Evolutionary conservation across 1,284 basidiomycete species (phyloP).

Genomic region (Porodaedalea pini): DNA sequence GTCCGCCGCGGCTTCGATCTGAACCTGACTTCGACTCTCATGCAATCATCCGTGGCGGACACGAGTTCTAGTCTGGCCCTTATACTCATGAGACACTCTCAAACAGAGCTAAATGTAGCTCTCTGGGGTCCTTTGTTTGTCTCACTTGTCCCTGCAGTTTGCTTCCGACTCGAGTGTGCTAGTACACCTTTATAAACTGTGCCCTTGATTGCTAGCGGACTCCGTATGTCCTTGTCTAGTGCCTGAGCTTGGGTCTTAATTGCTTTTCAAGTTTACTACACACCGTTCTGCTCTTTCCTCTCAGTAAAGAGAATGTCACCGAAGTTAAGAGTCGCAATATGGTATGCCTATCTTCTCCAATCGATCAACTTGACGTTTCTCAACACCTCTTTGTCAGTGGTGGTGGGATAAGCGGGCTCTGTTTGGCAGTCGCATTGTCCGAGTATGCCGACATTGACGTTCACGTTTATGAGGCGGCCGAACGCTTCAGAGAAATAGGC

Average conservation of each 20-base stretch:
- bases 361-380: background rate
- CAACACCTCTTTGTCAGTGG: conserved; percentile 33
- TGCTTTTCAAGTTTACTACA: background rate
- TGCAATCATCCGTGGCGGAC: too few species aligned
- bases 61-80: background rate
- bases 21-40: too few species aligned
- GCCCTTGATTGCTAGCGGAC: too few species aligned
- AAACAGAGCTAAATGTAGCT: background rate
- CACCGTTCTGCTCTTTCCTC: too few species aligned
- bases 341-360: conserved; percentile 15
- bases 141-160: too few species aligned
- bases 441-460: conserved; percentile 40
- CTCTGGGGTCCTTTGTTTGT: background rate
- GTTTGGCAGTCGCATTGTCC: conserved; percentile 41
- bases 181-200: too few species aligned
- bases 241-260: too few species aligned
- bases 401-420: conserved; percentile 47
- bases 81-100: background rate
- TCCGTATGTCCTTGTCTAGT: too few species aligned
- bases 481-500: conserved; percentile 46
- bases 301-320: background rate
- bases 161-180: too few species aligned
- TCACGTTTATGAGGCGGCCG: conserved; percentile 45
- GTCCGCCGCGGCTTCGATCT: too few species aligned
- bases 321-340: conserved; percentile 25